Conservation (phyloP, 768 basidiomycete species). For the Boletus eberwhitei region DNA sequence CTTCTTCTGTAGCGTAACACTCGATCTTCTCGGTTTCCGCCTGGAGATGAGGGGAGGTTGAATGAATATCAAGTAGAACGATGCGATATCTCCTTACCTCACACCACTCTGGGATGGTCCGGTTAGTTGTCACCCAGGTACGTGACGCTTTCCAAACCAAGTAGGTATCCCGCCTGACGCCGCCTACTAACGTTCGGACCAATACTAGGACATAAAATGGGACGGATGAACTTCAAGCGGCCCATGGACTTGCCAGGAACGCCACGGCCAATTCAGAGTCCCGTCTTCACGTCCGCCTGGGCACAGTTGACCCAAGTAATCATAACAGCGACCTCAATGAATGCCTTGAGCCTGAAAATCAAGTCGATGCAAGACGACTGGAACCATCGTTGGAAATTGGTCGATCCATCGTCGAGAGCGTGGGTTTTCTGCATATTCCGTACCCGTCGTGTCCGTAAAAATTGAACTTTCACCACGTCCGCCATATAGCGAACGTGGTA, state of each 20-base stretch:
- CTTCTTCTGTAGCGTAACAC: not conserved
- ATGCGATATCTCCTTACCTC: not conserved
- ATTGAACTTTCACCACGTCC: not conserved
- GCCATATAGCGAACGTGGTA: not conserved
- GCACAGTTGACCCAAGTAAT: not conserved
- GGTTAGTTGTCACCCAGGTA: not conserved
- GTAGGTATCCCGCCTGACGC: not conserved
- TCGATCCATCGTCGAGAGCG: not conserved
- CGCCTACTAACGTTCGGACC: not conserved
- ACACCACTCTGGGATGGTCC: not conserved
- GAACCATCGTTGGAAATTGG: not conserved
- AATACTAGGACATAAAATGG: no score
- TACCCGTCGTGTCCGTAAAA: not conserved
- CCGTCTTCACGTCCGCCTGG: not conserved
- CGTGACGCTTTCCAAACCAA: not conserved
- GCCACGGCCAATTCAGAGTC: not conserved
- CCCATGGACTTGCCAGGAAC: not conserved
- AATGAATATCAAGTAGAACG: not conserved
- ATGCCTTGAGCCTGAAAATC: not conserved
- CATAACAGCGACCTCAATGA: not conserved
- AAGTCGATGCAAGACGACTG: no score
- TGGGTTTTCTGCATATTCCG: not conserved
- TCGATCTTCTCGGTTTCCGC: not conserved
- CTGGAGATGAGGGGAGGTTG: not conserved
- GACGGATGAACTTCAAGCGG: no score